Base-by-base conservation (phyloP, 257 asterid species). In the Solanum tarijense region DNA sequence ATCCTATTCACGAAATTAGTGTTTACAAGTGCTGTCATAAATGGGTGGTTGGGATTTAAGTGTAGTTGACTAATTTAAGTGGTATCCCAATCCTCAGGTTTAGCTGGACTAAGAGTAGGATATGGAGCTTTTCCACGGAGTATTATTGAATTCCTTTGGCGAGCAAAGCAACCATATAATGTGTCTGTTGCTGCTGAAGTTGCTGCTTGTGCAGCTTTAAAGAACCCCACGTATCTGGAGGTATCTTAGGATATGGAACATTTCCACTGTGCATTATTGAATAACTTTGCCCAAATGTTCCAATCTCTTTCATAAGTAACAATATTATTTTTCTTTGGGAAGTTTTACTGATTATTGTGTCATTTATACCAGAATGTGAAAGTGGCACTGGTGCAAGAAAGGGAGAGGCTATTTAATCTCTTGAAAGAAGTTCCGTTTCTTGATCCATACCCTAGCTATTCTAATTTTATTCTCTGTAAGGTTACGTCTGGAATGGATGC, bases 131-230 rank as follows among this genome's bases (percentile, higher is more conserved):
- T 97, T 90, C 99, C 99, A 9, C 89, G 87, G 89, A 97, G 98
- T 94, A 93, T 96, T 32, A 97, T 97, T 74, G 94, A 97, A 86
- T 97, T 93, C 90, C 90, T 97, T 34, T 97, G 99, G 99, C 92
- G 99, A 90, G 99, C 99, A 76, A 97, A 97, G 90, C 99, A 97
- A 89, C 99, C 99, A 20, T 97, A 97, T 92, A 96, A 97, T 52
- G 98, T 96, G 89, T 97, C 99, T 31, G 99, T 94, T 85, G 99
- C 99, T 73, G 99, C 99, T 66, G 99, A 97, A 93, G 90, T 97
- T 87, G 95, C 99, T 16, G 99, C 99, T 34, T 96, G 99, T 87
- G 99, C 99, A 4, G 99, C 98, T 27, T 86, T 97, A 87, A 79
- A 91, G 91, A 97, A 96, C 92, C 95, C 98, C 41, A 74, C 66